These are phyloP conservation scores for Caryopteris hybrid DNA, from an alignment of 305 asterid species.

Conservation along the genomic window DNA sequence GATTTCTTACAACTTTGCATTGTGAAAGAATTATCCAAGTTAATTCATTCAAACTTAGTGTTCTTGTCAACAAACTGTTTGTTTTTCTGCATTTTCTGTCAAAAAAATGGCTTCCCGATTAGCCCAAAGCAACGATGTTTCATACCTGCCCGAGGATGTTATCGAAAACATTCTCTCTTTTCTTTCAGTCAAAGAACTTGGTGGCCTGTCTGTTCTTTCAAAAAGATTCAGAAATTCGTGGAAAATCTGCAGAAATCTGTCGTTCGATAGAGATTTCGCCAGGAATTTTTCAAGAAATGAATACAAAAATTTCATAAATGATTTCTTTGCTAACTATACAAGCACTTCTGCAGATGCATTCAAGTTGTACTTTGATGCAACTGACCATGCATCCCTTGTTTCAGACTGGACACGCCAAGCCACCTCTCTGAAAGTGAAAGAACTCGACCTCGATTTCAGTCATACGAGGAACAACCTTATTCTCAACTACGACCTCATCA, in stretches of 20 bases:
- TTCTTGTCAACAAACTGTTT: too few species aligned
- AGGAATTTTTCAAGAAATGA: not conserved
- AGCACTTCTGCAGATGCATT: not conserved
- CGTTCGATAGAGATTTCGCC: conserved; percentile 8
- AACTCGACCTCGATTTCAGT: conserved; percentile 14
- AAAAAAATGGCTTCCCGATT: too few species aligned
- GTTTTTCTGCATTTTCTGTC: too few species aligned
- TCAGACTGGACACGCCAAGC: conserved; percentile 5
- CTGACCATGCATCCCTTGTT: not conserved
- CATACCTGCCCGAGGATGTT: conserved; percentile 19
- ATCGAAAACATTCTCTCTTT: conserved; percentile 16
- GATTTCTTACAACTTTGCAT: too few species aligned
- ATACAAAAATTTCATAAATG: not conserved
- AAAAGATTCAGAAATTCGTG: conserved; percentile 15
- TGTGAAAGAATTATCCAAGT: too few species aligned
- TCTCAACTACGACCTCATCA: not conserved
- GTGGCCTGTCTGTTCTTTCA: conserved; percentile 8
- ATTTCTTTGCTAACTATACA: not conserved
- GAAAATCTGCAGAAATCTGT: conserved; percentile 19
- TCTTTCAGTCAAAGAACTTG: conserved; percentile 12
- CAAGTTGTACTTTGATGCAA: conserved; percentile 12
- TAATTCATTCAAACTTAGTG: too few species aligned
- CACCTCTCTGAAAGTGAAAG: not conserved
- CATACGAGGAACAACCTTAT: not conserved
- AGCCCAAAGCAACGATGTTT: too few species aligned